Conservation (phyloP, 1,139 yeast genomes). For the Zhuliangozyma parablackwelliae region DNA sequence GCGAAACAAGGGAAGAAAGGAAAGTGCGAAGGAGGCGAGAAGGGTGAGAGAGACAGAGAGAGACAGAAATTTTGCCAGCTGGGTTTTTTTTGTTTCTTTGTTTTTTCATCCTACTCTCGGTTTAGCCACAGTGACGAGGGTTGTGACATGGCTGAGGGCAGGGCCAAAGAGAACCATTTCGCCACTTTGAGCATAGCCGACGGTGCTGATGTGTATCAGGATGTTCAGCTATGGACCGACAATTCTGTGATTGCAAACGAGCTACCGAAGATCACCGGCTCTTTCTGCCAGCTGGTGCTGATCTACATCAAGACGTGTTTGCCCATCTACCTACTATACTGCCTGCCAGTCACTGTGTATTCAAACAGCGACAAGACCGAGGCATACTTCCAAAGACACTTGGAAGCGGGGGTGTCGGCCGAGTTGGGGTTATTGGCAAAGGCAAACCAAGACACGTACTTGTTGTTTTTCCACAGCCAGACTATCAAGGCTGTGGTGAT, state of each 20-base stretch:
- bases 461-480: constrained; percentile 16
- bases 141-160: too few relatives aligned
- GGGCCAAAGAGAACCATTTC: too few relatives aligned
- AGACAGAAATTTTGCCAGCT: too few relatives aligned
- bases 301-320: constrained; percentile 17
- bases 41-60: too few relatives aligned
- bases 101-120: too few relatives aligned
- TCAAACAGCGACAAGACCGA: constrained; percentile 19
- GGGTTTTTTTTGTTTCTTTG: too few relatives aligned
- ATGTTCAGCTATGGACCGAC: constrained; percentile 26
- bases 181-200: constrained; percentile 3
- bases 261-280: constrained; percentile 5
- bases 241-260: constrained; percentile 5
- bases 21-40: too few relatives aligned
- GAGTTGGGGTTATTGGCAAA: constrained; percentile 16
- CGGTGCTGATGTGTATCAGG: constrained; percentile 12
- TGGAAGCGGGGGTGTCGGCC: constrained; percentile 3
- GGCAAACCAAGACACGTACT: constrained; percentile 12
- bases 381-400: constrained; percentile 18
- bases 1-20: too few relatives aligned
- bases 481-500: constrained; percentile 15
- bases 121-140: too few relatives aligned
- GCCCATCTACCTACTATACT: constrained; percentile 27
- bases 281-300: constrained; percentile 1
- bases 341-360: constrained; percentile 23